Evolutionary conservation across 495 filamentous ascomycete genomes (phyloP), one percentile per base, ranked within the genome.

Genomic region (Viridothelium virens): DNA sequence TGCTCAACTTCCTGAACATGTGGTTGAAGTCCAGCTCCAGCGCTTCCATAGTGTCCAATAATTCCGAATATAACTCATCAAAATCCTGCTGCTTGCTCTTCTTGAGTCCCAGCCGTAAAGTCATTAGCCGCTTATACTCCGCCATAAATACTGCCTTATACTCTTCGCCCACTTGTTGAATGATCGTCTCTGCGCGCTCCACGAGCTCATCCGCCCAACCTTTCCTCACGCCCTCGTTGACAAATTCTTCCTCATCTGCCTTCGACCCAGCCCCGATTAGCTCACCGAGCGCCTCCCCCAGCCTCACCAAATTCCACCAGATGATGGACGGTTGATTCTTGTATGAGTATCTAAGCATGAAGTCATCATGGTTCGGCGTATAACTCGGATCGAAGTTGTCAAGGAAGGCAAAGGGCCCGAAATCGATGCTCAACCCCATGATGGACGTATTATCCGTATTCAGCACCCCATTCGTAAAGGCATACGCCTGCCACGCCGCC

Each of bases 381-480:
- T 97, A 98, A 33, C 79, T 79, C 0, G 94, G 94, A 73, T 97
- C 92, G 73, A 97, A 97, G 70, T 89, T 91, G 74, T 97, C 89
- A 80, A 98, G 87, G 72, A 97, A 97, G 31, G 94, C 93, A 72
- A 97, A 98, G 0, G 94, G 94, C 0, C 94, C 94, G 71, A 89
- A 98, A 77, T 98, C 94, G 31, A 98, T 87, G 0, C 87, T 91
- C 0, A 98, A 77, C 6, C 94, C 94, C 44, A 87, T 87, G 63
- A 98, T 82, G 3, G 90, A 95, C 0, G 93, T 98, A 74, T 98
- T 98, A 74, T 98, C 94, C 0, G 94, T 97, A 71, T 96, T 93
- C 39, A 98, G 79, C 31, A 98, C 94, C 18, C 94, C 94, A 72
- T 98, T 98, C 83, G 93, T 97, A 77, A 98, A 98, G 12, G 89